Evolutionary conservation across 352 stramenopile species (phyloP).

Genomic region (Globisporangium lucens): DNA sequence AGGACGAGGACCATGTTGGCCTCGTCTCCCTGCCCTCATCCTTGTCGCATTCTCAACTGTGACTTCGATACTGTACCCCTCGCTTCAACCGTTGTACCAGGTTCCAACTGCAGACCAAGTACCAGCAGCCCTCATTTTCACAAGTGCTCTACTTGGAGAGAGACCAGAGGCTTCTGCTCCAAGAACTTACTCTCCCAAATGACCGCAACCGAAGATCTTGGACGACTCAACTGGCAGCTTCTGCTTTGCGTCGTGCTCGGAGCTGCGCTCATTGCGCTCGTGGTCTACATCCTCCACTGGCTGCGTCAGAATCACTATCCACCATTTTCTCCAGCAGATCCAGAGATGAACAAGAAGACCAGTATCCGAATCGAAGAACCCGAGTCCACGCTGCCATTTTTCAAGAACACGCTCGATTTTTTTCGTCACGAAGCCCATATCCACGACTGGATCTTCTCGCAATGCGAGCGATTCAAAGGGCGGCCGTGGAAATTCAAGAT

Average conservation of each 20-base stretch:
- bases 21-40: not conserved
- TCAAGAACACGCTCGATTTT: conserved; percentile 11
- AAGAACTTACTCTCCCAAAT: not conserved
- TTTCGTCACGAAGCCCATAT: not conserved
- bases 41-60: not conserved
- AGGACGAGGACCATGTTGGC: not conserved
- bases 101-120: not conserved
- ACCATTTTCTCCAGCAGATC: not conserved
- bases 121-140: not conserved
- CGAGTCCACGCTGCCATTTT: conserved; percentile 1
- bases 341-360: no score
- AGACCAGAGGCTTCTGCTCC: not conserved
- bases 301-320: not conserved
- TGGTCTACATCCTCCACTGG: not conserved
- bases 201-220: not conserved
- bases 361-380: not conserved
- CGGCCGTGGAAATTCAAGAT: conserved; percentile 4
- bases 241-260: not conserved
- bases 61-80: not conserved
- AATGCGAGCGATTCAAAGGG: not conserved
- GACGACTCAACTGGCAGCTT: not conserved
- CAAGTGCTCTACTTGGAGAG: not conserved
- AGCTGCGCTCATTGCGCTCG: not conserved
- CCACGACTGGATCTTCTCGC: conserved; percentile 5
- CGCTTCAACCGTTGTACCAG: not conserved